Percentiles rank a stretch among this genome's conserved stretches.
These are phyloP conservation scores for Bimuria novae-zelandiae DNA, from an alignment of 2,329 filamentous ascomycete genomes.

Conservation along the genomic window DNA sequence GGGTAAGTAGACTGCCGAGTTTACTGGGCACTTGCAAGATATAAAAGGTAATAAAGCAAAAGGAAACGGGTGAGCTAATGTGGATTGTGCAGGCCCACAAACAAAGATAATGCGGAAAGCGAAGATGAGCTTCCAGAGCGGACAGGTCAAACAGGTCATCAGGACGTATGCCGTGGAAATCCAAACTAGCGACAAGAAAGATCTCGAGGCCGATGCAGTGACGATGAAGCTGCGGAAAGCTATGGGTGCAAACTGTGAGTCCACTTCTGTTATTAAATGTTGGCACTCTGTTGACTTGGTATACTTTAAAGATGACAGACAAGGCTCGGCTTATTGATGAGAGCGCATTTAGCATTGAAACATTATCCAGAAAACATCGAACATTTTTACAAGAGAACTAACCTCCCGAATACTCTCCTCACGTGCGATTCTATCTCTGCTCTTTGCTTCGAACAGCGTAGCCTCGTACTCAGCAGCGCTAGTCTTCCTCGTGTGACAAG, in stretches of 20 bases:
- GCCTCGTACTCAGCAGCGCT: not conserved
- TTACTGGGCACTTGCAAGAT: not conserved
- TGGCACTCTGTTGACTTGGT: not conserved
- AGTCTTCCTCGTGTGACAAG: not conserved
- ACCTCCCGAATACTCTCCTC: not conserved
- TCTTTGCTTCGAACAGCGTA: not conserved
- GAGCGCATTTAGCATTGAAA: not conserved
- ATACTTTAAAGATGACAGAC: conserved; percentile 11
- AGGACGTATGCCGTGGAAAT: conserved; percentile 69
- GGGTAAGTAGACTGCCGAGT: conserved; percentile 51
- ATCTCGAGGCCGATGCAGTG: conserved; percentile 66
- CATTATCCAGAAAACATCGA: not conserved
- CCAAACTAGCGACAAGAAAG: conserved; percentile 63
- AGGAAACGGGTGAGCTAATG: not conserved
- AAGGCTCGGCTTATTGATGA: conserved; percentile 13
- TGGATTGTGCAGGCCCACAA: conserved; percentile 32
- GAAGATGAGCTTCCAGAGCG: conserved; percentile 69
- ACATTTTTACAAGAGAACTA: not conserved
- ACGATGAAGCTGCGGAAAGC: conserved; percentile 66
- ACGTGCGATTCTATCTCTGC: not conserved
- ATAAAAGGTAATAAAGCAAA: not conserved
- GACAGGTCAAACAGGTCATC: conserved; percentile 66
- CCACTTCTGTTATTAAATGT: not conserved
- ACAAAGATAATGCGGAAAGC: conserved; percentile 73
- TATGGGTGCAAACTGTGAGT: conserved; percentile 72